Conservation (phyloP, 768 basidiomycete genomes). For the Gloeopeniophorella convolvens region DNA sequence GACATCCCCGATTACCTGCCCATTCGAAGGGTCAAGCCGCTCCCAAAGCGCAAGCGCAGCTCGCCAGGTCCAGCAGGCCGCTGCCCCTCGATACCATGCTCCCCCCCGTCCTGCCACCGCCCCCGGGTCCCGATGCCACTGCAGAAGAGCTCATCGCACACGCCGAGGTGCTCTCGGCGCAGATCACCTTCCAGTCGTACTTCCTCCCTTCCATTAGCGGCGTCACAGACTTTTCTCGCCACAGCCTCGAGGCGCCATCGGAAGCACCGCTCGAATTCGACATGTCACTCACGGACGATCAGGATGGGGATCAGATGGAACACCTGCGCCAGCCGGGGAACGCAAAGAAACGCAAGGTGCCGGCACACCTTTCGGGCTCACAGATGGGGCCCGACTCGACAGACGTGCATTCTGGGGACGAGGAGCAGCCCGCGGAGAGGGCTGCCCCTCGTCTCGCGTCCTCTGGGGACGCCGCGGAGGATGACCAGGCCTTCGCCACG, state of each 20-base stretch:
- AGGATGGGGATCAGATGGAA: slow-evolving; percentile 58
- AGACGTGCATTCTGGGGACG: slow-evolving; percentile 36
- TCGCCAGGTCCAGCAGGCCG: slow-evolving; percentile 21
- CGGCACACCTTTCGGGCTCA: slow-evolving; percentile 46
- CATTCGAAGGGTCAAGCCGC: slow-evolving; percentile 64
- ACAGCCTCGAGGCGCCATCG: slow-evolving; percentile 15
- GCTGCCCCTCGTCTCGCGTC: slow-evolving; percentile 22
- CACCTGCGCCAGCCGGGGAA: slow-evolving; percentile 73
- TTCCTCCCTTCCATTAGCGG: slow-evolving; percentile 53
- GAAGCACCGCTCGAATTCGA: slow-evolving; percentile 24
- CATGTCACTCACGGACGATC: slow-evolving; percentile 38
- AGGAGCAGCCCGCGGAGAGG: slow-evolving; percentile 35
- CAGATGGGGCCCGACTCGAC: slow-evolving; percentile 37
- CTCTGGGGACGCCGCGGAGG: background rate
- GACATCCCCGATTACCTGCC: slow-evolving; percentile 59
- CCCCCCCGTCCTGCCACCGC: slow-evolving; percentile 26
- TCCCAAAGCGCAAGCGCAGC: slow-evolving; percentile 69
- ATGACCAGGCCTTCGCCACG: slow-evolving; percentile 1
- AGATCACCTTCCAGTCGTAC: slow-evolving; percentile 56
- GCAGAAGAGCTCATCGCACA: slow-evolving; percentile 54
- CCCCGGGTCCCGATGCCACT: slow-evolving; percentile 40
- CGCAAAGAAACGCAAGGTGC: slow-evolving; percentile 86
- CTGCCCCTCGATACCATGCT: slow-evolving; percentile 17
- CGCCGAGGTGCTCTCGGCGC: slow-evolving; percentile 50
- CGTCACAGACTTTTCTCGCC: slow-evolving; percentile 38